phyloP scores from a whole-genome alignment of 2,329 filamentous ascomycete genomes.

The Neonectria faginata region DNA sequence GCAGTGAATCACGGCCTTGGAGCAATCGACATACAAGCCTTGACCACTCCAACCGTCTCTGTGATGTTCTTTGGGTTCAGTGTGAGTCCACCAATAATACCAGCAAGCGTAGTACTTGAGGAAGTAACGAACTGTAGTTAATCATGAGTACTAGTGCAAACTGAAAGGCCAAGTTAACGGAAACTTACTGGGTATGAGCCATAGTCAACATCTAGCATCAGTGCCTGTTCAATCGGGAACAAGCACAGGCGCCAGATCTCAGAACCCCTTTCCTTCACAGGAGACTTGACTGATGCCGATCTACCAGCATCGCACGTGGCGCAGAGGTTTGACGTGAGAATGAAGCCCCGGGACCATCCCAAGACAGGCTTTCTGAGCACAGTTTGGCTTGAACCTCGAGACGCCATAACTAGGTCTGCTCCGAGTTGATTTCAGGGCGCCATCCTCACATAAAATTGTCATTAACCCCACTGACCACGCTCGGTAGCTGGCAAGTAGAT shows the following conservation, averaged over 20 bases:
- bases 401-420: constrained; percentile 21
- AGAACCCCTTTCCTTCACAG: constrained; percentile 34
- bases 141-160: constrained; percentile 29
- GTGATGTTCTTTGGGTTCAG: constrained; percentile 71
- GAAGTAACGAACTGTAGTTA: constrained; percentile 61
- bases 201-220: constrained; percentile 76
- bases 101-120: constrained; percentile 64
- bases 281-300: constrained; percentile 30
- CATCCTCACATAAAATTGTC: constrained; percentile 26
- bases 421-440: constrained; percentile 28
- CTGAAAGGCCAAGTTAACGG: constrained; percentile 26
- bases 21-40: constrained; percentile 63
- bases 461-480: constrained; percentile 26
- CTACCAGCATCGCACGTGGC: constrained; percentile 22
- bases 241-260: constrained; percentile 35
- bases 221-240: constrained; percentile 47
- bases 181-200: constrained; percentile 51
- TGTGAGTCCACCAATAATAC: constrained; percentile 72
- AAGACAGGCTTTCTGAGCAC: constrained; percentile 22
- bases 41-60: constrained; percentile 73
- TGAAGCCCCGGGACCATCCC: constrained; percentile 26
- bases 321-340: constrained; percentile 26
- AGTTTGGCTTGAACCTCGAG: constrained; percentile 21
- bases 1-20: constrained; percentile 30
- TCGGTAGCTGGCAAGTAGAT: constrained; percentile 26